Evolutionary conservation across 108 stramenopile genomes (phyloP), one percentile per base, ranked within the genome.

Genomic region (Licmophora abbreviata): DNA sequence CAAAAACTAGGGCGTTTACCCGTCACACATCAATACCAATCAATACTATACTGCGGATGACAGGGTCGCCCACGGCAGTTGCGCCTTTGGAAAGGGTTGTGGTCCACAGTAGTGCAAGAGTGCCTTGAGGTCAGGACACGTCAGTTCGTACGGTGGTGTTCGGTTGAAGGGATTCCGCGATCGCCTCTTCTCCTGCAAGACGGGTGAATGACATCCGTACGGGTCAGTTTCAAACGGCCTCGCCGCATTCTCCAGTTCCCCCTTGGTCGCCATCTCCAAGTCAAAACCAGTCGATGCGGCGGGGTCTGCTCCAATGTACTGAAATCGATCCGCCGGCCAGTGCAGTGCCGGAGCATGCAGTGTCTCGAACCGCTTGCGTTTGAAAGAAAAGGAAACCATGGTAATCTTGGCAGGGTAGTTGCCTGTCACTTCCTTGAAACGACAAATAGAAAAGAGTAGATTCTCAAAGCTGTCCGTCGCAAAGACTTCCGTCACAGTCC

Each of bases 391-490:
- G 12, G 94, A 95, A 3, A 99, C 89, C 7, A 93, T 56, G 1
- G 96, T 81, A 20, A 99, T 85, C 44, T 82, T 79, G 17, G 51
- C 27, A 1, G 98, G 98, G 53, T 95, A 99, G 5, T 35, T n/a
- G 5, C 92, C 94, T 0, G 95, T 95, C 21, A 96, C 62, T 54
- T 97, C 97, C 8, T 64, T 72, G 57, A 99, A 99, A 14, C 95
- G 77, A 61, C 95, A 96, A 14, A 97, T 89, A 4, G 93, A 88
- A 71, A 96, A 99, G 47, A 97, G 44, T 33, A 99, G 58, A 68
- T 99, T 99, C 61, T 97, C 88, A 69, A 95, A 95, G 24, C 86
- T 89, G 51, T 99, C 98, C 1, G 91, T 88, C 4, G 98, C 96
- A 68, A 89, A 99, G 41, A 97, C 92, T 74, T 93, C 92, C 14